Conservation (phyloP, 2,329 filamentous ascomycete genomes). For the Sarocladium oryzae region DNA sequence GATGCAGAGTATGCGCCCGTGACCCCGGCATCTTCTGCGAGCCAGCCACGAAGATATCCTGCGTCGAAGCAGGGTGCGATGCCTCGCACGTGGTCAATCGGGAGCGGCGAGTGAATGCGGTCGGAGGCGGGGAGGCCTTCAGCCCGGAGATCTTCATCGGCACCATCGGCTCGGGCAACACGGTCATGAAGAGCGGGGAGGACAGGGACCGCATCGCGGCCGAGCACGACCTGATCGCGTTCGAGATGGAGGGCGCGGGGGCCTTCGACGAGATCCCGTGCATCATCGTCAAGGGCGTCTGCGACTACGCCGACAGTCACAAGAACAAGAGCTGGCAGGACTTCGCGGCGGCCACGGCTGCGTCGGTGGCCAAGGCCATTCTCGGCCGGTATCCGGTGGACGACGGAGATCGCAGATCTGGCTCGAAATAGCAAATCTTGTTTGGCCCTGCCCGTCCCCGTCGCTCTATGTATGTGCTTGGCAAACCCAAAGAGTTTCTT, state of each 20-base stretch:
- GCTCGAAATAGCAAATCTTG: no score
- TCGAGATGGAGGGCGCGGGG: slow-evolving; percentile 29
- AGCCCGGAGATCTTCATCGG: neutral
- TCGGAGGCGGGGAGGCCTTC: neutral
- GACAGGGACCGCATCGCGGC: slow-evolving; percentile 25
- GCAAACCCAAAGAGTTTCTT: no score
- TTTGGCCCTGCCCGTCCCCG: no score
- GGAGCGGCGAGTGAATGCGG: no score
- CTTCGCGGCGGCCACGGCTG: slow-evolving; percentile 32
- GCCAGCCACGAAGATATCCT: neutral
- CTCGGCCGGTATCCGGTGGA: no score
- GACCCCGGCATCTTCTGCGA: neutral
- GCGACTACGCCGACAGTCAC: slow-evolving; percentile 23
- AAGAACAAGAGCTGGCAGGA: slow-evolving; percentile 26
- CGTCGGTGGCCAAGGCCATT: slow-evolving; percentile 20
- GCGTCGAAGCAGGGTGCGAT: neutral
- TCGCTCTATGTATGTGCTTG: no score
- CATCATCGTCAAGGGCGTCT: slow-evolving; percentile 32
- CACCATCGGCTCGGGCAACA: neutral
- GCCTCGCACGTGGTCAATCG: neutral
- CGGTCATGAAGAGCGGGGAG: slow-evolving; percentile 1
- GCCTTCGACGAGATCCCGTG: slow-evolving; percentile 26
- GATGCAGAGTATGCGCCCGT: neutral
- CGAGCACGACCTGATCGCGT: slow-evolving; percentile 10
- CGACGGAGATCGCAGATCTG: no score